phyloP scores from a whole-genome alignment of 495 filamentous ascomycete genomes.

The Neurospora discreta region DNA sequence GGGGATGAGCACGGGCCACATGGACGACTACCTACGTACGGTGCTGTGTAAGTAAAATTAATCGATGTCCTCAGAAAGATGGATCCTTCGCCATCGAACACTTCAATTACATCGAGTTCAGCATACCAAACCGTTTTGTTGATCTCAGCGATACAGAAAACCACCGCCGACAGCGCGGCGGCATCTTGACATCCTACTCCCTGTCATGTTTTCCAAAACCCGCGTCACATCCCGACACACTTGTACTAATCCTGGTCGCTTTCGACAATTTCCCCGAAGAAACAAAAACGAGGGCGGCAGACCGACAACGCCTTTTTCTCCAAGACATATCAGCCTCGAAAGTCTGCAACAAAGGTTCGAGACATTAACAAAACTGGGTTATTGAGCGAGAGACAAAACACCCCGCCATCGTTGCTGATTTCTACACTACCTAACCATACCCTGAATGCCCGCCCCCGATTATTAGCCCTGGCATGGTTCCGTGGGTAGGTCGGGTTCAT shows the following conservation, averaged over 20 bases:
- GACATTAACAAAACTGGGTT: not conserved
- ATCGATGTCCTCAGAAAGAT: not conserved
- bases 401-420: not conserved
- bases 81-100: not conserved
- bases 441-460: not conserved
- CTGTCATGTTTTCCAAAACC: not conserved
- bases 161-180: not conserved
- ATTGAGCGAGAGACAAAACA: not conserved
- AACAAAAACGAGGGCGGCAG: not conserved
- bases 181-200: not conserved
- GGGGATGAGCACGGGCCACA: not conserved
- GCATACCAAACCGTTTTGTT: not conserved
- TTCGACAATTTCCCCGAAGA: not conserved
- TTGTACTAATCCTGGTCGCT: not conserved
- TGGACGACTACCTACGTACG: not conserved
- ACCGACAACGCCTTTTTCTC: not conserved
- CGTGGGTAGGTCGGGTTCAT: not conserved
- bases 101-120: not conserved
- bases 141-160: not conserved
- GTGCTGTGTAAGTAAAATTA: not conserved
- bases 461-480: not conserved
- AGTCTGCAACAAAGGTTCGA: not conserved
- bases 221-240: not conserved
- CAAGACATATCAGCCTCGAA: not conserved
- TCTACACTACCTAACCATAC: not conserved